A percentile compares a stretch with the other conserved stretches of the same genome.
Evolutionary conservation across 2,329 filamentous ascomycete species (phyloP).

Genomic region (Chaetomium strumarium): DNA sequence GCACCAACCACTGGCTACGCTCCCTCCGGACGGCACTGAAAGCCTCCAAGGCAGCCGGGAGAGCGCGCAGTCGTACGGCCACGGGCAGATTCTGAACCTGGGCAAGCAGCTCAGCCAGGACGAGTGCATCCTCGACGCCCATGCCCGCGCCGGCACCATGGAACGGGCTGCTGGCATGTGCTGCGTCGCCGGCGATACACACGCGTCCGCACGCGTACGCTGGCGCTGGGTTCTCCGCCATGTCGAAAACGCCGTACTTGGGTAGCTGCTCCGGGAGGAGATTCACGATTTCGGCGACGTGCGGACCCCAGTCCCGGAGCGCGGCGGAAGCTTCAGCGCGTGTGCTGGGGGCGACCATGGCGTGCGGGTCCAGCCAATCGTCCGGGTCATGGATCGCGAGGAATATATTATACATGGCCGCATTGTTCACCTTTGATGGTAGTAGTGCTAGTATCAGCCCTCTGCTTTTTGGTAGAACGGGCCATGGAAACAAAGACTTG

Average conservation of each 20-base stretch:
- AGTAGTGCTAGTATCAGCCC: no score
- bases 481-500: no score
- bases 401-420: no score
- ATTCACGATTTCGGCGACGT: constrained; percentile 32
- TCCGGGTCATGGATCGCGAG: no score
- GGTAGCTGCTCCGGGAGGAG: constrained; percentile 45
- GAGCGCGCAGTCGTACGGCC: no score
- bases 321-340: no score
- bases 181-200: constrained; percentile 50
- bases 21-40: constrained; percentile 34
- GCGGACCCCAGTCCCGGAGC: constrained; percentile 38
- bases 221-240: constrained; percentile 39
- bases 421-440: no score
- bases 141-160: constrained; percentile 51
- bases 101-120: constrained; percentile 35
- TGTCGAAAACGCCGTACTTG: constrained; percentile 53
- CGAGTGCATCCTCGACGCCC: constrained; percentile 49
- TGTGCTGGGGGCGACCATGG: no score
- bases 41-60: constrained; percentile 28
- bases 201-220: constrained; percentile 39
- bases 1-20: constrained; percentile 38
- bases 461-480: no score
- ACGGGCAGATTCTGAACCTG: background rate
- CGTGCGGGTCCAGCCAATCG: no score
- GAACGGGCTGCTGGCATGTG: constrained; percentile 50